Evolutionary conservation across 2,329 filamentous ascomycete genomes (phyloP), one percentile per base, ranked within the genome.

Genomic region (Nemania abortiva): DNA sequence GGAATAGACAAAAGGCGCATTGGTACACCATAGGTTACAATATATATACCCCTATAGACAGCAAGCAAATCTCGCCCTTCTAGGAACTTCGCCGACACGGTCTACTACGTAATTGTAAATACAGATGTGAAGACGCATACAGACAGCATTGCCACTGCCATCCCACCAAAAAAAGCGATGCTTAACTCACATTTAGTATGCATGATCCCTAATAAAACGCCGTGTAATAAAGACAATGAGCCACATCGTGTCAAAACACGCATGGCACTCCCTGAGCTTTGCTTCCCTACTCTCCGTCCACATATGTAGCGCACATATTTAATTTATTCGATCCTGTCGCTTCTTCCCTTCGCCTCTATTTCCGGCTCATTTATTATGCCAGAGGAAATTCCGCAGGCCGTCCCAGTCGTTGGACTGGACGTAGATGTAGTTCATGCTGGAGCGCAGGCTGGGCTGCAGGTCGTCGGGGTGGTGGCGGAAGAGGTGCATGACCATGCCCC

Each of bases 351-450:
- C 24, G 24, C 24, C 39, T 49, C 15, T 11, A 18, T 11, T 34
- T 4, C n/a, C 7, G 10, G 10, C 11, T 53, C 75, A 91, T 78
- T 89, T 89, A 75, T 98, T 98, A 81, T 97, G 92, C 87, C 93
- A 91, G 22, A 97, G 77, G 76, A 98, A 90, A 74, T 91, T 98
- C 80, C 91, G 85, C 78, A 97, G 84, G 47, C 91, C 92, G 78
- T 97, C 92, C 94, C 95, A 99, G 68, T 92, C 87, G 77, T 98
- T 92, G 72, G 92, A 94, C 81, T 98, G 92, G 68, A 89, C 87
- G 80, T 95, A 99, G 85, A 99, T 97, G 79, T 99, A 99, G 75
- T 89, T 93, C 96, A 99, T 99, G 84, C 94, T 98, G 82, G 90
- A 95, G 80, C 94, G 88, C 85, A 99, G 83, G 81, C 95, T 98